Percentiles rank a stretch among this genome's conserved stretches.
phyloP scores from a whole-genome alignment of 306 rosid genomes.

The Citrullus colocynthis region DNA sequence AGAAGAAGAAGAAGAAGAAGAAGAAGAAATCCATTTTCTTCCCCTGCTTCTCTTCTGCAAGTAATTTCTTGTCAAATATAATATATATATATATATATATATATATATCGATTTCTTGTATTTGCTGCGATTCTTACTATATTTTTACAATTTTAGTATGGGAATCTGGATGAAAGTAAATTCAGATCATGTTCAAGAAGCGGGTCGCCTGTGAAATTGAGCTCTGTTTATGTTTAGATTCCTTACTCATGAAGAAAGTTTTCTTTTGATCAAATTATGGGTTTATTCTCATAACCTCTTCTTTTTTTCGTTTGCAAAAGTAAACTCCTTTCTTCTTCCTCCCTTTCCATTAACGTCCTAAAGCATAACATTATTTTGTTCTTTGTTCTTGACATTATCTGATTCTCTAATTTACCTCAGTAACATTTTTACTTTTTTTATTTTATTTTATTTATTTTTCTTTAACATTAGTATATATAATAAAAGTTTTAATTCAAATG shows the following conservation, averaged over 20 bases:
- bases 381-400: too few species aligned
- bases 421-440: too few species aligned
- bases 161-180: not conserved
- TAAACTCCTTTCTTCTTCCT: too few species aligned
- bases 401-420: too few species aligned
- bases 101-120: not conserved
- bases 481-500: too few species aligned
- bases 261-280: not conserved
- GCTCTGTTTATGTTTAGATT: not conserved
- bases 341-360: too few species aligned
- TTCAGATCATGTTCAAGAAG: not conserved
- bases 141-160: not conserved
- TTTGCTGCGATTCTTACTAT: not conserved
- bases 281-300: not conserved
- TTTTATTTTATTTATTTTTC: too few species aligned
- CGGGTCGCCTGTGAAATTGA: not conserved
- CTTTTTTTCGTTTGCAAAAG: too few species aligned
- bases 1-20: not conserved
- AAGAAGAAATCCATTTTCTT: not conserved
- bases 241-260: not conserved
- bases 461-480: too few species aligned
- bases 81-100: not conserved
- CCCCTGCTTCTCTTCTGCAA: not conserved
- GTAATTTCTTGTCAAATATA: slow-evolving; percentile 1
- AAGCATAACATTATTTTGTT: too few species aligned